Evolutionary conservation across 1,284 basidiomycete genomes (phyloP).

Genomic region (Neotropicomus parvogracilis): DNA sequence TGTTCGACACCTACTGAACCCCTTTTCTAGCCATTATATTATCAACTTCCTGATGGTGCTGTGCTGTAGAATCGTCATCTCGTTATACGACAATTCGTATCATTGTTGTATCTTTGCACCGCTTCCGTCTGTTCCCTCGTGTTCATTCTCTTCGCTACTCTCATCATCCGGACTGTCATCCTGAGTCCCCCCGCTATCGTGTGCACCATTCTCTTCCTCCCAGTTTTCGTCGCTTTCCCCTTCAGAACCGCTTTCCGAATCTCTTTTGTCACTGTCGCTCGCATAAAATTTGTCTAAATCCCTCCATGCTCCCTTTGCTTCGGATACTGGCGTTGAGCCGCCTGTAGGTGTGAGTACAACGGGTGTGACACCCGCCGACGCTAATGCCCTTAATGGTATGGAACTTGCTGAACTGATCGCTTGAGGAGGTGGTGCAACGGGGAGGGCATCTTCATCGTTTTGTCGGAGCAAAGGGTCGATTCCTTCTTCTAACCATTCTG

Average conservation of each 20-base stretch:
- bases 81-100: slow-evolving; percentile 14
- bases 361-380: slow-evolving; percentile 32
- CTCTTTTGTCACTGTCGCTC: slow-evolving; percentile 30
- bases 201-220: slow-evolving; percentile 34
- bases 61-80: slow-evolving; percentile 36
- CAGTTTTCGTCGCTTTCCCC: slow-evolving; percentile 29
- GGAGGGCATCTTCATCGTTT: slow-evolving; percentile 51
- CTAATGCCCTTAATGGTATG: slow-evolving; percentile 15
- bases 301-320: slow-evolving; percentile 45
- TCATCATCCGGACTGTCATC: slow-evolving; percentile 29
- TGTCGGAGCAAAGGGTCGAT: slow-evolving; percentile 55
- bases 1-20: not conserved
- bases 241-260: slow-evolving; percentile 20
- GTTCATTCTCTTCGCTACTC: slow-evolving; percentile 21
- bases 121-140: slow-evolving; percentile 6
- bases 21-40: slow-evolving; percentile 60
- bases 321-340: slow-evolving; percentile 42
- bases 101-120: slow-evolving; percentile 12
- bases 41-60: slow-evolving; percentile 53
- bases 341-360: slow-evolving; percentile 52
- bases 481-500: slow-evolving; percentile 62
- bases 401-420: slow-evolving; percentile 39
- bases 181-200: slow-evolving; percentile 34
- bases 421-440: slow-evolving; percentile 33
- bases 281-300: slow-evolving; percentile 73